A percentile compares a stretch with the other conserved stretches of the same genome.
Evolutionary conservation across 163 green algal genomes (phyloP).

Genomic region (Chlamydomonas reinhardtii): DNA sequence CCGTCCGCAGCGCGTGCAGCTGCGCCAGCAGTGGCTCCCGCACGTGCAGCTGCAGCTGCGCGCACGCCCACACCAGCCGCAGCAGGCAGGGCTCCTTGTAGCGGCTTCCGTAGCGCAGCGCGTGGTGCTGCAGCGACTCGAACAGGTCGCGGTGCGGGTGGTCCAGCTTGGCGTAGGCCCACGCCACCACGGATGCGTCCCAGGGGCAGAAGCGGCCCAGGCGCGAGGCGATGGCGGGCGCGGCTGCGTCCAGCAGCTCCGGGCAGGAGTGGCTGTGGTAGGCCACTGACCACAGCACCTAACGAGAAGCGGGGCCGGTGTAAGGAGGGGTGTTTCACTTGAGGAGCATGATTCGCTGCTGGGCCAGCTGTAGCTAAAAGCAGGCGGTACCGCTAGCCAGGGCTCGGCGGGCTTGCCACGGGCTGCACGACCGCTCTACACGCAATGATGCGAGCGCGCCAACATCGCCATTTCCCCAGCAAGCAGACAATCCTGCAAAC

Average conservation of each 20-base stretch:
- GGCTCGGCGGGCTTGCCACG: no score
- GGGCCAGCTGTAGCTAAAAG: no score
- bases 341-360: no score
- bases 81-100: constrained; percentile 28
- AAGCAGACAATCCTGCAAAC: no score
- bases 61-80: constrained; percentile 33
- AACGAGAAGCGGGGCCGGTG: no score
- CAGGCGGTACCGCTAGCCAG: no score
- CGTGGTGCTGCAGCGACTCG: constrained; percentile 27
- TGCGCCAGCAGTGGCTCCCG: neutral
- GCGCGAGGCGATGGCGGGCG: neutral
- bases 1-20: neutral
- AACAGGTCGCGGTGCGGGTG: constrained; percentile 58
- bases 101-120: neutral
- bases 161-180: constrained; percentile 66
- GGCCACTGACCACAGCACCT: constrained; percentile 64
- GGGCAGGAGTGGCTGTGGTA: constrained; percentile 53
- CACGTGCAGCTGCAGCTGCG: constrained; percentile 9
- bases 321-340: no score
- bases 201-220: constrained; percentile 16
- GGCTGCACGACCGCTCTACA: no score
- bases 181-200: constrained; percentile 52
- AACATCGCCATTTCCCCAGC: no score
- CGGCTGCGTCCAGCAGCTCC: constrained; percentile 41
- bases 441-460: no score